phyloP scores from a whole-genome alignment of 2,329 filamentous ascomycete species.

The Tolypocladium album region DNA sequence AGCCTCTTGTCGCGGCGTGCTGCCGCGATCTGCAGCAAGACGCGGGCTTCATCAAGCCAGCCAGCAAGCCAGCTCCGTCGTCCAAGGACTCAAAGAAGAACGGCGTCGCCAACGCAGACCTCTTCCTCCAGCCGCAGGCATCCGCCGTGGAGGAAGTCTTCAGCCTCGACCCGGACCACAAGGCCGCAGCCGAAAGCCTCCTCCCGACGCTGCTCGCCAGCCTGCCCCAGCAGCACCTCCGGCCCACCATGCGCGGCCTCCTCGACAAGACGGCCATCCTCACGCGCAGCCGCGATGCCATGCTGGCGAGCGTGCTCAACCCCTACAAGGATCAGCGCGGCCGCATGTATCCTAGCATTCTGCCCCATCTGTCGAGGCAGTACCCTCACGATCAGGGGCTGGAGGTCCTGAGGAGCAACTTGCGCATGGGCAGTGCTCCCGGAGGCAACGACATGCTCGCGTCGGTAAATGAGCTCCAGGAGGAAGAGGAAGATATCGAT shows the following conservation, averaged over 20 bases:
- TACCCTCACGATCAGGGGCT: constrained; percentile 54
- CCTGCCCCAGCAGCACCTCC: constrained; percentile 55
- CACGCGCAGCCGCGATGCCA: constrained; percentile 54
- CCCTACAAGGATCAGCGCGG: constrained; percentile 56
- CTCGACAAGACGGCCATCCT: constrained; percentile 77
- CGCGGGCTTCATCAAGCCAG: constrained; percentile 33
- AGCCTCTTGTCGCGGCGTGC: constrained; percentile 51
- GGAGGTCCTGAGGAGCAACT: constrained; percentile 57
- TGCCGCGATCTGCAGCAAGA: constrained; percentile 62
- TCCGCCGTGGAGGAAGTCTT: constrained; percentile 18
- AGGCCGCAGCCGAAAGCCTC: constrained; percentile 47
- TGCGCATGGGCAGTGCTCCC: constrained; percentile 29
- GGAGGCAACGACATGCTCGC: constrained; percentile 15
- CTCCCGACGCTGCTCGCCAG: constrained; percentile 51
- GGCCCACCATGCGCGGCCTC: constrained; percentile 60
- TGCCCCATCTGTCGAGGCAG: constrained; percentile 65
- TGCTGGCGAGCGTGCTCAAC: constrained; percentile 75
- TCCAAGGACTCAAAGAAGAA: constrained; percentile 25
- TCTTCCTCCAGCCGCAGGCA: constrained; percentile 45
- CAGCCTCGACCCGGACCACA: constrained; percentile 33
- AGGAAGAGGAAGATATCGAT: constrained; percentile 24
- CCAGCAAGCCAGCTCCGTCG: constrained; percentile 18
- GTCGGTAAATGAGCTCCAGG: constrained; percentile 24
- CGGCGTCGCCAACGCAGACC: constrained; percentile 55
- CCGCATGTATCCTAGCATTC: constrained; percentile 58